Evolutionary conservation across 768 basidiomycete species (phyloP), one percentile per base, ranked within the genome.

Genomic region (Leccinum sublutescens): DNA sequence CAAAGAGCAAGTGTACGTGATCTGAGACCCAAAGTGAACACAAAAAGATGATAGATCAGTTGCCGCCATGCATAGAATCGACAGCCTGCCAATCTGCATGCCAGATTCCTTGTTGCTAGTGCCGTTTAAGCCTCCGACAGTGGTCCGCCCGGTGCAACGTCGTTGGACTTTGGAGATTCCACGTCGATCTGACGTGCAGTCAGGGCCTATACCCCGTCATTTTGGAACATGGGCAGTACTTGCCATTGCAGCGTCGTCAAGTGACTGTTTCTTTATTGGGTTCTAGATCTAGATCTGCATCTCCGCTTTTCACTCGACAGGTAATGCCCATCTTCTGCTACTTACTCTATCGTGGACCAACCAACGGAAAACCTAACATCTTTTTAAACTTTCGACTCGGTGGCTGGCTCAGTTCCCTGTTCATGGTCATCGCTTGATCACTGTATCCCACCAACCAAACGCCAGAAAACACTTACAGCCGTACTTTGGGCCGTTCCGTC

Each of bases 401-500:
- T 34, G 34, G 56, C 25, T 5, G 50, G 33, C 40, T 57, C 53
- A 43, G 49, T 58, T 21, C 49, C 25, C 25, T 55, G 43, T 17
- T 49, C 34, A 58, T 47, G 36, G 9, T 31, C 27, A 50, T 56
- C 8, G 23, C 50, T 58, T 34, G 17, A 54, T 68, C 55, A 70
- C 4, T 17, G 5, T 21, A 15, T 38, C 33, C 9, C 7, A 34
- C 45, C 23, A 40, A 14, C 19, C n/a, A 58, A 58, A 45, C 34
- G 25, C 10, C 12, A 43, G 21, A 40, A 19, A 19, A 19, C 21
- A 63, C 71, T 65, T 21, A 73, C 70, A 19, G 47, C 43, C n/a
- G 57, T 45, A 19, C 52, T 27, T 43, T 57, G 47, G 1, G 19
- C 33, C 25, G 56, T 62, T 47, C 61, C 60, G 15, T 62, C 58